Conservation (phyloP, 2,329 filamentous ascomycete genomes). For the Penicillium occitanis region DNA sequence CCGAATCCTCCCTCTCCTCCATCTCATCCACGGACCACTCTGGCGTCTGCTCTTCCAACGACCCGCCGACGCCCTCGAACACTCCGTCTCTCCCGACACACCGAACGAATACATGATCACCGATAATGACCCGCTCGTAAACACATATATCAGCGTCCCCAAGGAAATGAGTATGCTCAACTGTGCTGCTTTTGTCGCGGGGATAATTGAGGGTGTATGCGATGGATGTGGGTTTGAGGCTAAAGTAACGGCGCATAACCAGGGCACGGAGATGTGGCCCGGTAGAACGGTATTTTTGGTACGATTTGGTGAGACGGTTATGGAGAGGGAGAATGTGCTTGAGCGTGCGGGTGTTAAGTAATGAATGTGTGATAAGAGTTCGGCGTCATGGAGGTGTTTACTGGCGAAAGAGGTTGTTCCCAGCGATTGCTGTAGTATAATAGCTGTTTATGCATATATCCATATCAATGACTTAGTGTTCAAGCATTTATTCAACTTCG, state of each 20-base stretch:
- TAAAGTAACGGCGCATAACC: constrained; percentile 83
- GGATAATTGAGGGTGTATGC: constrained; percentile 92
- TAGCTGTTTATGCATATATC: neutral
- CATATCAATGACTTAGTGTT: neutral
- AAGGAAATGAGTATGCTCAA: constrained; percentile 96
- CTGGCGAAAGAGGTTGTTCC: neutral
- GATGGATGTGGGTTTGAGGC: constrained; percentile 89
- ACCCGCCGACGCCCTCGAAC: constrained; percentile 88
- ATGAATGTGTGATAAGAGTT: constrained; percentile 7
- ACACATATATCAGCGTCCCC: constrained; percentile 88
- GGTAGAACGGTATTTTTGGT: constrained; percentile 94
- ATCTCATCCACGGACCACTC: constrained; percentile 89
- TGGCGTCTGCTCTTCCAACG: constrained; percentile 92
- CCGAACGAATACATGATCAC: constrained; percentile 98
- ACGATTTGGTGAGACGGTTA: constrained; percentile 84
- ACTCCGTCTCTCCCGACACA: constrained; percentile 75
- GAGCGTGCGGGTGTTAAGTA: constrained; percentile 58
- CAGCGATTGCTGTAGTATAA: neutral
- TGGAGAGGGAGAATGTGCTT: constrained; percentile 85
- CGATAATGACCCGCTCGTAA: constrained; percentile 95
- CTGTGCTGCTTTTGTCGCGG: constrained; percentile 92
- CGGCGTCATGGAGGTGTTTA: neutral
- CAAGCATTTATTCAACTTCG: neutral
- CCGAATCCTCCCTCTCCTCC: constrained; percentile 84
- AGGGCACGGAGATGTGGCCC: constrained; percentile 80